phyloP scores from a whole-genome alignment of 1,284 basidiomycete species.

The Polyporus tsugae region DNA sequence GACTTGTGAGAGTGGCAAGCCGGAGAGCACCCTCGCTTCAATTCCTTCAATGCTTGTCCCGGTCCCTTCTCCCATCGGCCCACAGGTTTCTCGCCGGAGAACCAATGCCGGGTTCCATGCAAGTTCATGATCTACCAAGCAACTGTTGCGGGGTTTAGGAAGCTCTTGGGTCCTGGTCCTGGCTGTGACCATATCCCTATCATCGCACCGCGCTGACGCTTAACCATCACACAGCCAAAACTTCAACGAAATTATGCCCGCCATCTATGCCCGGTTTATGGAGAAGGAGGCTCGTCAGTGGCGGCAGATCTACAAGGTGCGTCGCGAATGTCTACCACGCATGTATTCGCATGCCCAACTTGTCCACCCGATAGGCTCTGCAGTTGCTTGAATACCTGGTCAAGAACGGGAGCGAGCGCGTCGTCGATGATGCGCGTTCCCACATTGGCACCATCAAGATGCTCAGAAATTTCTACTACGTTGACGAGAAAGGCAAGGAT shows the following conservation, averaged over 20 bases:
- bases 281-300: slow-evolving; percentile 98
- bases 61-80: neutral
- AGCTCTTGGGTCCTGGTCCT: neutral
- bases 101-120: neutral
- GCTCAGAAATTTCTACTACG: slow-evolving; percentile 97
- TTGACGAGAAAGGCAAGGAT: slow-evolving; percentile 98
- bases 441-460: slow-evolving; percentile 98
- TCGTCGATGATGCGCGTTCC: slow-evolving; percentile 96
- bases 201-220: neutral
- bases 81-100: neutral
- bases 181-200: neutral
- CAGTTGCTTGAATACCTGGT: slow-evolving; percentile 95
- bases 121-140: neutral
- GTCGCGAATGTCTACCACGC: slow-evolving; percentile 15
- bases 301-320: slow-evolving; percentile 98
- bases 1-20: neutral
- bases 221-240: slow-evolving; percentile 71
- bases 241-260: slow-evolving; percentile 99
- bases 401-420: slow-evolving; percentile 98
- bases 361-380: slow-evolving; percentile 65
- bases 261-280: slow-evolving; percentile 95
- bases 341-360: neutral
- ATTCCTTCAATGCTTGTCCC: neutral
- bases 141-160: neutral
- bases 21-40: neutral